These are phyloP conservation scores for Hymenoscyphus albidus DNA, from an alignment of 2,329 filamentous ascomycete species.

Conservation along the genomic window DNA sequence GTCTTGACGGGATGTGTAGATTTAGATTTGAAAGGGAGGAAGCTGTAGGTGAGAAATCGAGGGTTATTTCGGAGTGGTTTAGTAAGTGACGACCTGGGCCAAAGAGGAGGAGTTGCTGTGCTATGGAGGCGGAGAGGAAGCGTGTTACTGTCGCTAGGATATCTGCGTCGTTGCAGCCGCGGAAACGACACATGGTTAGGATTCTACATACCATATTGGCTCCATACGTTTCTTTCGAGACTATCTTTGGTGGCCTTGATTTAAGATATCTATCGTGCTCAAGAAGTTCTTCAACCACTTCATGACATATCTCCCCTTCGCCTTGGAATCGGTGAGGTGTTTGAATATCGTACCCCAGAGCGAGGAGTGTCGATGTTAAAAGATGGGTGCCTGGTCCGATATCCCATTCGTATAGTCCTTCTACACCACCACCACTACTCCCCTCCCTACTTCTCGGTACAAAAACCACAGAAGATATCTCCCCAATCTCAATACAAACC, in stretches of 20 bases:
- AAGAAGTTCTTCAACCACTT: slow-evolving; percentile 32
- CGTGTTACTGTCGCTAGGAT: slow-evolving; percentile 34
- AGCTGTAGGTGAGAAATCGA: slow-evolving; percentile 18
- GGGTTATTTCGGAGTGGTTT: slow-evolving; percentile 31
- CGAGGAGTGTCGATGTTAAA: slow-evolving; percentile 26
- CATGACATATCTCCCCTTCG: slow-evolving; percentile 32
- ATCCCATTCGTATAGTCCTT: slow-evolving; percentile 36
- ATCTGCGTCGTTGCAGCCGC: slow-evolving; percentile 30
- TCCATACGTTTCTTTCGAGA: slow-evolving; percentile 33
- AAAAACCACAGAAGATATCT: slow-evolving; percentile 33
- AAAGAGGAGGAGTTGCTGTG: slow-evolving; percentile 32
- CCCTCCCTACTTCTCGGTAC: slow-evolving; percentile 33
- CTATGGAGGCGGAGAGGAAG: slow-evolving; percentile 34
- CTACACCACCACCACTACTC: slow-evolving; percentile 31
- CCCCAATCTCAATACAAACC: slow-evolving; percentile 34
- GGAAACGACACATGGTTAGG: slow-evolving; percentile 28
- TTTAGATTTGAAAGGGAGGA: too few relatives aligned
- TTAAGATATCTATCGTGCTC: slow-evolving; percentile 28
- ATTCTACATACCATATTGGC: slow-evolving; percentile 32
- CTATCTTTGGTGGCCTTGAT: slow-evolving; percentile 32
- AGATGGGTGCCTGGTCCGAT: slow-evolving; percentile 34
- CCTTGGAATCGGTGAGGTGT: slow-evolving; percentile 18
- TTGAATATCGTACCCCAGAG: slow-evolving; percentile 32
- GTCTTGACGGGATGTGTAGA: not conserved
- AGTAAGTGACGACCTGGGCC: slow-evolving; percentile 32